Base-by-base conservation (phyloP, 1,284 basidiomycete species). In the Marasmius sp. region DNA sequence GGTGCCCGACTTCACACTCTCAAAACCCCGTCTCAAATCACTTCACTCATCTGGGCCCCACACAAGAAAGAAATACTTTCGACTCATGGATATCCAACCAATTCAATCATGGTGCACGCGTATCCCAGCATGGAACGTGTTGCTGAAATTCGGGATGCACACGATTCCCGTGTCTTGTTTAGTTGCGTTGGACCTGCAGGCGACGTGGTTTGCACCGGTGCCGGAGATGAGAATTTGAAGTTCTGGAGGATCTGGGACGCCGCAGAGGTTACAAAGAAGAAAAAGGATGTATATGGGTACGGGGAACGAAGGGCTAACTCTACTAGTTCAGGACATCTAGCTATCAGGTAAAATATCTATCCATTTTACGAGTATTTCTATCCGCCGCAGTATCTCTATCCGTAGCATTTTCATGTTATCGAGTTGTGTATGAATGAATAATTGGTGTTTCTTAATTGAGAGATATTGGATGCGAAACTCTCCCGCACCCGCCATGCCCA, bases 211-310 rank as follows among this genome's bases (percentile, higher is more conserved):
- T 92, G 89, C 65, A 97, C 95, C 0, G 94, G 92, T 16, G 94
- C 93, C 0, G 92, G 91, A 0, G 96, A 98, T 71, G 95, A 98
- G 80, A 95, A 95, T 71, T 80, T 98, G 68, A 97, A 97, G 78
- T 94, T 95, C 75, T 94, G 93, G 93, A 83, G 86, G 62, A 83
- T 92, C 47, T 92, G 90, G 90, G 90, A 92, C 57, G 76, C 77
- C 49, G 84, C 82, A 69, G 83, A 81, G 64, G 81, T 79, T 69
- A 75, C 75, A 65, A 84, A 81, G 71, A 82, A 81, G 71, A 82
- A 79, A 69, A 82, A 78, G 68, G 79, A 76, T 60, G 73, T 54
- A 14, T 54, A 73, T 59, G 70, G 45, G 8, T 47, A 68, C 60
- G 71, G 69, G 43, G 69, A 72, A 12, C 69, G 74, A 55, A 68